phyloP scores from a whole-genome alignment of 2,329 filamentous ascomycete species.

The Beauveria pseudobassiana region DNA sequence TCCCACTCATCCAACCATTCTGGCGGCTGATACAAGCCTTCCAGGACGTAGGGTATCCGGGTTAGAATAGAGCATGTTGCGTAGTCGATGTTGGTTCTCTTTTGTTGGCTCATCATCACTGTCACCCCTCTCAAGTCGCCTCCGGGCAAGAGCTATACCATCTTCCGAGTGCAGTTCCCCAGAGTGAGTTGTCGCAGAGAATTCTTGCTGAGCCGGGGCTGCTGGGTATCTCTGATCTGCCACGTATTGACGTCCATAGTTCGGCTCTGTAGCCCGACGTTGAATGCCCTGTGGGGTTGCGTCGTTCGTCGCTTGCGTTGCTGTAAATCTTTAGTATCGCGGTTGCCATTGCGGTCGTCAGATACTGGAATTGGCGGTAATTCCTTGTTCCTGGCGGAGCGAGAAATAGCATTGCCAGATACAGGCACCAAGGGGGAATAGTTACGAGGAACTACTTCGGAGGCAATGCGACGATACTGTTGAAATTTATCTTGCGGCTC shows the following conservation, averaged over 20 bases:
- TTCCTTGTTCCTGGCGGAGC: slow-evolving; percentile 24
- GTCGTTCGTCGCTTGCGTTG: not conserved
- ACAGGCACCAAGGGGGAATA: not conserved
- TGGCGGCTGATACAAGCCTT: slow-evolving; percentile 51
- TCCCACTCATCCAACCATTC: slow-evolving; percentile 66
- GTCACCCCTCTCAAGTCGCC: slow-evolving; percentile 22
- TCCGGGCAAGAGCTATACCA: slow-evolving; percentile 10
- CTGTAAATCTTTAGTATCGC: not conserved
- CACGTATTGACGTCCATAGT: slow-evolving; percentile 19
- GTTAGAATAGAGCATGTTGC: slow-evolving; percentile 34
- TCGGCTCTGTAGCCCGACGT: slow-evolving; percentile 25
- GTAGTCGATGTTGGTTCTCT: slow-evolving; percentile 29
- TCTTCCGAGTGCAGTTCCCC: slow-evolving; percentile 16
- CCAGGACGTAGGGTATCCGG: slow-evolving; percentile 38
- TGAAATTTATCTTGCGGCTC: slow-evolving; percentile 34
- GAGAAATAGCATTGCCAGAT: slow-evolving; percentile 12
- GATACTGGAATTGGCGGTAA: slow-evolving; percentile 19
- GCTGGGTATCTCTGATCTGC: slow-evolving; percentile 21
- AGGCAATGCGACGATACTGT: slow-evolving; percentile 3
- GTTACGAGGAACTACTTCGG: not conserved
- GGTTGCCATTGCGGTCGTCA: not conserved
- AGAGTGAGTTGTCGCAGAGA: not conserved
- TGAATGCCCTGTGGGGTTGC: slow-evolving; percentile 15
- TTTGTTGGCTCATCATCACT: slow-evolving; percentile 22
- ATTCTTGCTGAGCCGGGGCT: not conserved